phyloP scores from a whole-genome alignment of 2,329 filamentous ascomycete genomes.

The Claviceps maximensis region DNA sequence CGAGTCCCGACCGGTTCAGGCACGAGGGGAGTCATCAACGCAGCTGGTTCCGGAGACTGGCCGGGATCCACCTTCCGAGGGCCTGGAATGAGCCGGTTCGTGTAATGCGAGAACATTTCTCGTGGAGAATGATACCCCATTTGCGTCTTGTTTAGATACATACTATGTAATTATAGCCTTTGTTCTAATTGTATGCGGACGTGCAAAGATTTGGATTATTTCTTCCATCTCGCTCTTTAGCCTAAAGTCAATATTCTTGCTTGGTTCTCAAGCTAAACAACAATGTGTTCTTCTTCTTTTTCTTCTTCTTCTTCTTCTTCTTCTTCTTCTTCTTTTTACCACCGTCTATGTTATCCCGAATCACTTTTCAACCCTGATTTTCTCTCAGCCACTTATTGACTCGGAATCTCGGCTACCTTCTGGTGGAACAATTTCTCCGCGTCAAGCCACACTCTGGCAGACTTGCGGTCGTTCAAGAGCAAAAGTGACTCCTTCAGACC shows the following conservation, averaged over 20 bases:
- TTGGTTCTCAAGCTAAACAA: not conserved
- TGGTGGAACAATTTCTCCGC: constrained; percentile 5
- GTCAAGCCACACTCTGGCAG: constrained; percentile 4
- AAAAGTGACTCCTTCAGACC: constrained; percentile 2
- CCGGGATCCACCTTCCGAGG: no score
- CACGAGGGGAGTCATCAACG: not conserved
- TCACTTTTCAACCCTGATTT: no score
- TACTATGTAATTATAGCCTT: no score
- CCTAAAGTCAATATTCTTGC: not conserved
- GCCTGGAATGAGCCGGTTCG: no score
- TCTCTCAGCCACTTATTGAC: not conserved
- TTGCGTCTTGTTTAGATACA: no score
- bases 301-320: not conserved
- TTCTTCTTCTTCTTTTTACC: no score
- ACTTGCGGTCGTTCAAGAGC: constrained; percentile 3
- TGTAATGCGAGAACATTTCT: no score
- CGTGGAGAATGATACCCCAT: no score
- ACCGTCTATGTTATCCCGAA: not conserved
- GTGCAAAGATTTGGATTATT: no score
- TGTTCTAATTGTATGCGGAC: no score
- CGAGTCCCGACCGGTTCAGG: not conserved
- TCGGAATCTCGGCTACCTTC: constrained; percentile 4
- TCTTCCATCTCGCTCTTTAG: not conserved
- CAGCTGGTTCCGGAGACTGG: not conserved
- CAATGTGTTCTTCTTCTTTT: not conserved